Evolutionary conservation across 1,139 yeast genomes (phyloP).

Genomic region (Pichia inconspicua): DNA sequence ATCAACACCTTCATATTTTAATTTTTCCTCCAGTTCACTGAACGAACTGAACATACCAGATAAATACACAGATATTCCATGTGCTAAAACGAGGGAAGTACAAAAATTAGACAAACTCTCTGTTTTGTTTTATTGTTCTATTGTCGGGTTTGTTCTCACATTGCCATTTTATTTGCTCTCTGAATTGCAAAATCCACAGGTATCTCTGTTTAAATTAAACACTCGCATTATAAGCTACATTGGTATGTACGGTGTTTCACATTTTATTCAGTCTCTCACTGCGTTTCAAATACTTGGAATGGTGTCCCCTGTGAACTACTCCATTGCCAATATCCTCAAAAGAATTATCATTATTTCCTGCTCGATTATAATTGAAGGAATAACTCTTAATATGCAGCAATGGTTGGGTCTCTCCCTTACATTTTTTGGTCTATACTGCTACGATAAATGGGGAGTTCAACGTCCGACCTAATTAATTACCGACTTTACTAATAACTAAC

Average conservation of each 20-base stretch:
- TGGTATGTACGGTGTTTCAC: conserved; percentile 63
- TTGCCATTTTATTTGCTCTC: conserved; percentile 67
- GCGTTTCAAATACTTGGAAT: conserved; percentile 87
- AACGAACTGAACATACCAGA: background rate
- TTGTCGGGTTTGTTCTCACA: conserved; percentile 71
- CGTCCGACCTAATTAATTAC: background rate
- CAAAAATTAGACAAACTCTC: conserved; percentile 72
- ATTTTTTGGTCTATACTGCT: conserved; percentile 51
- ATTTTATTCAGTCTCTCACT: conserved; percentile 75
- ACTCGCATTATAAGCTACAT: conserved; percentile 32
- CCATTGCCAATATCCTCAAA: conserved; percentile 82
- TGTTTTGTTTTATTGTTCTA: conserved; percentile 74
- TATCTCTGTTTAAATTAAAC: conserved; percentile 34
- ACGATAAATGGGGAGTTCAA: conserved; percentile 65
- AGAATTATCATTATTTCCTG: conserved; percentile 78
- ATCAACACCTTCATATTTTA: background rate
- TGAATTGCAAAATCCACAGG: conserved; percentile 34
- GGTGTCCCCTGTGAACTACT: conserved; percentile 82
- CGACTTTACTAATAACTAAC: background rate
- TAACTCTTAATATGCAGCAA: conserved; percentile 48
- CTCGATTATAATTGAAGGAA: conserved; percentile 74
- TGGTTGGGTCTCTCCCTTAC: conserved; percentile 67
- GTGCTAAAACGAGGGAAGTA: background rate
- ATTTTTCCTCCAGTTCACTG: conserved; percentile 1
- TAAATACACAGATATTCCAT: conserved; percentile 1